Evolutionary conservation across 352 stramenopile species (phyloP), one percentile per base, ranked within the genome.

Genomic region (Globisporangium paddicum): DNA sequence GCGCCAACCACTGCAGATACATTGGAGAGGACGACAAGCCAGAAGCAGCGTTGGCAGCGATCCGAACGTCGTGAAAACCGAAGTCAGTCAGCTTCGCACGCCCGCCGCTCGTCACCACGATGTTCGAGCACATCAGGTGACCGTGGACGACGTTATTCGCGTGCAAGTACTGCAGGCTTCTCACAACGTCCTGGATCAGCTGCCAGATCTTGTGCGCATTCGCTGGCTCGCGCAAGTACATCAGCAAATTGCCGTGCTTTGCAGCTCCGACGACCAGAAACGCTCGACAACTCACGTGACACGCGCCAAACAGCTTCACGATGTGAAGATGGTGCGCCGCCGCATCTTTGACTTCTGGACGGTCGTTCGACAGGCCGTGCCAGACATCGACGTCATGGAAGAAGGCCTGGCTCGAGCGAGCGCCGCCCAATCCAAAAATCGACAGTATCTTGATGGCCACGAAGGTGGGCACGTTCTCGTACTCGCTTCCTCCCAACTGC

Each of bases 101-200:
- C 13, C 42, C 42, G 45, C 53, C 55, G 21, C 55, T 41, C 21
- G 42, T 47, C 42, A 61, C 42, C 23, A 44, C 21, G 14, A 54
- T 61, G 19, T 46, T 61, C 18, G 41, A 21, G 30, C 54, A 60
- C 18, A 13, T 60, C 0, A 60, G 41, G n/a, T 60, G 41, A 13
- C 54, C 54, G 11, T 60, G 41, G n/a, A 53, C 41, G 13, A 60
- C 7, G 2, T 41, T 41, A 2, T 25, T n/a, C 5, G 2, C 10
- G 21, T 60, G 54, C 18, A 60, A 19, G n/a, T 60, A 60, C 54
- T 60, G 41, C 25, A 60, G 25, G 21, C 26, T 25, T n/a, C 4
- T 11, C 1, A 26, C 54, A 18, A 21, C 41, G 30, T 53, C 41
- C 16, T 19, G n/a, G 30, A 60, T 45, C 9, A 26, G 23, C 14